These are phyloP conservation scores for Neurospora sp. DNA, from an alignment of 495 filamentous ascomycete genomes.

Conservation along the genomic window DNA sequence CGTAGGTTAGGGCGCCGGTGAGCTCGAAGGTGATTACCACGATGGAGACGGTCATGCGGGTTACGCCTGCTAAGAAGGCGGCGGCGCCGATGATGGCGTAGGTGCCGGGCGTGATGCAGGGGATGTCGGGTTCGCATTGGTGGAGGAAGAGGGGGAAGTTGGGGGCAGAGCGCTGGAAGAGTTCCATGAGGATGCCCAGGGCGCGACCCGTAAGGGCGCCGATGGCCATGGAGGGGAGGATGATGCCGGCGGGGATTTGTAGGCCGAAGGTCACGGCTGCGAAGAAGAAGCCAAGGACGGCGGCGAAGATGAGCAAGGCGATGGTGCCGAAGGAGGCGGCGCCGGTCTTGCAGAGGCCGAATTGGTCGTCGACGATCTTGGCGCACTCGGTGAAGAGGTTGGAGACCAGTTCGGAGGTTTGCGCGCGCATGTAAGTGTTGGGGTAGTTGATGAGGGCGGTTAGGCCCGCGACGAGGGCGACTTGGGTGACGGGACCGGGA, in stretches of 20 bases:
- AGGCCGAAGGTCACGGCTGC: constrained; percentile 88
- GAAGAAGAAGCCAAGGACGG: constrained; percentile 73
- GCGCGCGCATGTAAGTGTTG: constrained; percentile 87
- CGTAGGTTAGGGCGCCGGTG: constrained; percentile 90
- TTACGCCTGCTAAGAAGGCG: constrained; percentile 92
- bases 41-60: constrained; percentile 91
- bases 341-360: constrained; percentile 79
- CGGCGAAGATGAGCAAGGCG: constrained; percentile 66
- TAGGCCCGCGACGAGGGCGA: constrained; percentile 58
- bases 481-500: constrained; percentile 63
- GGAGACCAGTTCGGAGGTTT: constrained; percentile 85
- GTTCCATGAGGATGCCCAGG: constrained; percentile 76
- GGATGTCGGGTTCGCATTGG: constrained; percentile 75
- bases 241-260: constrained; percentile 93
- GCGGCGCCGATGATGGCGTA: constrained; percentile 97
- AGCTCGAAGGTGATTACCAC: constrained; percentile 99
- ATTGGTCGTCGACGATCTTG: constrained; percentile 63
- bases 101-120: constrained; percentile 86
- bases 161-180: constrained; percentile 75
- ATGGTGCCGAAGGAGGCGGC: constrained; percentile 60
- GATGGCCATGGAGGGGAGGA: constrained; percentile 94
- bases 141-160: constrained; percentile 58
- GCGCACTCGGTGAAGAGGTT: constrained; percentile 86
- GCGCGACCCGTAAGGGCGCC: constrained; percentile 89
- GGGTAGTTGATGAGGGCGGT: constrained; percentile 91